Evolutionary conservation across 352 stramenopile genomes (phyloP), one percentile per base, ranked within the genome.

Genomic region (Phytophthora constricta): DNA sequence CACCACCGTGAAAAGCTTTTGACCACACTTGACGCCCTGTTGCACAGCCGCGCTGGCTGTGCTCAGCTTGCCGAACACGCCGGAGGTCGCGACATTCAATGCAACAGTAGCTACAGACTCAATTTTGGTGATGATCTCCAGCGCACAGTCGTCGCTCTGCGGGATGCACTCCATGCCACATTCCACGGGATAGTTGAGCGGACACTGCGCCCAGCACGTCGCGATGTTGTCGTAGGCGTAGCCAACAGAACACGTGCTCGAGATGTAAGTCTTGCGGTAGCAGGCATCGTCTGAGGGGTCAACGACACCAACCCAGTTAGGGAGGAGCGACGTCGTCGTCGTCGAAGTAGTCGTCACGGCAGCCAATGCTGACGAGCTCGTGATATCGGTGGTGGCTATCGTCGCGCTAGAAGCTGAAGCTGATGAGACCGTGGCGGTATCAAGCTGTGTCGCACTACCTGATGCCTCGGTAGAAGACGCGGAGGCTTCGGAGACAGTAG

Each of bases 91-190:
- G 5, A 65, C 65, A 27, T 78, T 88, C n/a, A 93, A 23, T 4
- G 79, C 82, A 1, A 82, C 79, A 0, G 64, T 78, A 5, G 77
- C 80, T 0, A 91, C 84, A 1, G 74, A 70, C 10, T 63, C 62
- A 26, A 87, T 33, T 58, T 91, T 90, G 19, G 31, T 43, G 42
- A 90, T 45, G 10, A 93, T 48, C 20, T 80, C 74, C 0, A 77
- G 22, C 3, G 72, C 61, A 47, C 84, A 92, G 51, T 90, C 80
- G 13, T 76, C 64, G 58, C 84, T 91, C 47, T 91, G 82, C 3
- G 76, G 79, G 43, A 92, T 77, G 41, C 84, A 91, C 61, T 92
- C 82, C 74, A 87, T 86, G 62, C 79, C 84, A 39, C 82, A 92
- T 28, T 87, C 54, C 3, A 93, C 84, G 1, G 84, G 82, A 66